Conservation (phyloP, 768 basidiomycete genomes). For the Brasilioporus rufonigricans region DNA sequence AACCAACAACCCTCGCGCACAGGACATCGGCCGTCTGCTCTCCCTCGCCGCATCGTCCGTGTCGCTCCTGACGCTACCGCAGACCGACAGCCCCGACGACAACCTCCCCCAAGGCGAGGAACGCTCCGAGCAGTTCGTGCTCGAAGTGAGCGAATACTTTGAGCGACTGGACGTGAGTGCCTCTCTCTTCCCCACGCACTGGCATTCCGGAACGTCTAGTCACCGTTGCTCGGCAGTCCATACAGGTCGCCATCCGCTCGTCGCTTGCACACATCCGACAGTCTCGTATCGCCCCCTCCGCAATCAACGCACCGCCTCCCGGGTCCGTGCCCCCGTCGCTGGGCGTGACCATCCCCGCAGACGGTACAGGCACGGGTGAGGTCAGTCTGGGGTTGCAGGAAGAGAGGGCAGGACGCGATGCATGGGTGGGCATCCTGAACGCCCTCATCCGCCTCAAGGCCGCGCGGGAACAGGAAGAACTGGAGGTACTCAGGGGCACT, state of each 20-base stretch:
- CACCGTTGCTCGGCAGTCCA: slow-evolving; percentile 43
- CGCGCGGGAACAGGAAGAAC: slow-evolving; percentile 31
- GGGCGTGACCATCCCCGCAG: slow-evolving; percentile 67
- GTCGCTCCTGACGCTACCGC: slow-evolving; percentile 77
- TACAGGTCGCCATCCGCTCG: slow-evolving; percentile 73
- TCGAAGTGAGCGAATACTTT: slow-evolving; percentile 84
- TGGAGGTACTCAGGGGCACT: slow-evolving; percentile 11
- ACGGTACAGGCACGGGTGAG: slow-evolving; percentile 19
- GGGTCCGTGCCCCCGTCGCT: slow-evolving; percentile 76
- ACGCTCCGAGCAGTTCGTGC: slow-evolving; percentile 80
- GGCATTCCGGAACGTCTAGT: neutral
- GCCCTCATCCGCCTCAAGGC: slow-evolving; percentile 65
- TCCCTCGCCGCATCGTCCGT: slow-evolving; percentile 76
- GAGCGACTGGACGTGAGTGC: slow-evolving; percentile 69
- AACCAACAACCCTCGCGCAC: neutral
- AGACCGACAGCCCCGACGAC: slow-evolving; percentile 69
- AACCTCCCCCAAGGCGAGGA: slow-evolving; percentile 77
- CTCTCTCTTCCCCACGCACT: neutral
- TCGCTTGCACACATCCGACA: slow-evolving; percentile 79
- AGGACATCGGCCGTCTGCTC: slow-evolving; percentile 80
- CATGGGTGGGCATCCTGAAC: slow-evolving; percentile 72
- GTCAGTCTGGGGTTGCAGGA: slow-evolving; percentile 70
- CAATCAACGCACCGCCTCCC: slow-evolving; percentile 75
- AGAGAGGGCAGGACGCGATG: slow-evolving; percentile 70
- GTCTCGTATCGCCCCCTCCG: slow-evolving; percentile 81